Conservation (phyloP, 1,139 yeast genomes). For the Hyphopichia burtonii region DNA sequence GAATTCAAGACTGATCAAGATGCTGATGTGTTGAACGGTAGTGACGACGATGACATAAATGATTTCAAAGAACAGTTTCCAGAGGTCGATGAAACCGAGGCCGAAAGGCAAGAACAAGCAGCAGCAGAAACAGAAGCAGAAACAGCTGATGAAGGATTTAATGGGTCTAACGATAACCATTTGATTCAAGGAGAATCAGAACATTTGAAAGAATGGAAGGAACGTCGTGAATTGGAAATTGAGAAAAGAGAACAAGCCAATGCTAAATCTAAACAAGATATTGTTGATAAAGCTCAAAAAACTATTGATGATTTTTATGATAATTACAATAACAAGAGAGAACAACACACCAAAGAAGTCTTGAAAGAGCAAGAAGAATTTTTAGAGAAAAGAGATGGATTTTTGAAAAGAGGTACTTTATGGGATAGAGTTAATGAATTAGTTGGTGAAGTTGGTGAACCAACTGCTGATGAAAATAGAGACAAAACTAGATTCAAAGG, state of each 20-base stretch:
- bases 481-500: constrained; percentile 76
- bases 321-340: constrained; percentile 84
- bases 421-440: constrained; percentile 81
- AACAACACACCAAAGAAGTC: constrained; percentile 63
- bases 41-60: constrained; percentile 61
- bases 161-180: constrained; percentile 9
- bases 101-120: constrained; percentile 14
- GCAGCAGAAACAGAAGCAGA: constrained; percentile 19
- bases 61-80: constrained; percentile 71
- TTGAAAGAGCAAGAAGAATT: constrained; percentile 69
- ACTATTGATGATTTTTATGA: constrained; percentile 94
- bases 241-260: constrained; percentile 78
- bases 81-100: constrained; percentile 42
- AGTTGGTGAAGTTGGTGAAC: constrained; percentile 43
- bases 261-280: constrained; percentile 61
- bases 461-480: constrained; percentile 45
- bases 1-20: constrained; percentile 75
- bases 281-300: constrained; percentile 76
- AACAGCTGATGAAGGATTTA: constrained; percentile 30
- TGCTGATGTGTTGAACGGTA: constrained; percentile 48
- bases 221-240: constrained; percentile 79
- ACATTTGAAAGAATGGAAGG: constrained; percentile 76
- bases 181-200: constrained; percentile 46
- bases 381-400: constrained; percentile 73
- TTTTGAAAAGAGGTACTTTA: constrained; percentile 72